Percentiles rank a stretch among this genome's conserved stretches.
Conservation (phyloP, 768 basidiomycete genomes). For the Sistotremastrum suecicum region DNA sequence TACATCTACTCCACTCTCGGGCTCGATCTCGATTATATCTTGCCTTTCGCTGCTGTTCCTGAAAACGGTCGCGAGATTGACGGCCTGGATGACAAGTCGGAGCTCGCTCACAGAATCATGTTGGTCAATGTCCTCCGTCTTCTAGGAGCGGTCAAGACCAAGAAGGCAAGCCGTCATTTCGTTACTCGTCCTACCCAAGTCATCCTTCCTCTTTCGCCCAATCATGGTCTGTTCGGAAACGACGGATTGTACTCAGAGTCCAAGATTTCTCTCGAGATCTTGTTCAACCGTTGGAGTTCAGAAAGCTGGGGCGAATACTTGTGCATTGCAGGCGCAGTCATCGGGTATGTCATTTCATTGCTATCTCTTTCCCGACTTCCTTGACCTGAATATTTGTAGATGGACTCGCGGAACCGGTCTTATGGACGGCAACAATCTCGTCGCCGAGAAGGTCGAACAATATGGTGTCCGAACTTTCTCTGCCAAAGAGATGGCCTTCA, state of each 20-base stretch:
- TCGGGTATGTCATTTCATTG: slow-evolving; percentile 49
- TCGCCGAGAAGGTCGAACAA: slow-evolving; percentile 86
- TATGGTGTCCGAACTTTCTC: slow-evolving; percentile 96
- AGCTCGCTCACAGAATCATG: slow-evolving; percentile 98
- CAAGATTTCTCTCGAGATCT: slow-evolving; percentile 93
- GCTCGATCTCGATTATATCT: slow-evolving; percentile 95
- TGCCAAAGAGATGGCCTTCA: slow-evolving; percentile 99
- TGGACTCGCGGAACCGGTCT: slow-evolving; percentile 98
- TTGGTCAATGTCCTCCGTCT: slow-evolving; percentile 92
- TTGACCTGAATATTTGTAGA: slow-evolving; percentile 22
- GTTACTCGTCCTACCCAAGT: slow-evolving; percentile 98
- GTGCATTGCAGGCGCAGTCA: slow-evolving; percentile 94
- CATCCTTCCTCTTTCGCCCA: slow-evolving; percentile 92
- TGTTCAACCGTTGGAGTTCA: slow-evolving; percentile 96
- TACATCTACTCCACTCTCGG: slow-evolving; percentile 94
- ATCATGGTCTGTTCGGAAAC: slow-evolving; percentile 95
- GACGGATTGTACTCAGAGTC: slow-evolving; percentile 97
- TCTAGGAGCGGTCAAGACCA: slow-evolving; percentile 92
- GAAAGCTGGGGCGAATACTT: slow-evolving; percentile 99
- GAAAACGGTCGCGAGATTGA: slow-evolving; percentile 99
- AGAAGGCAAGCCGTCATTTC: slow-evolving; percentile 94
- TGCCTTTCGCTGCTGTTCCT: slow-evolving; percentile 96
- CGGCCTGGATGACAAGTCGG: slow-evolving; percentile 90
- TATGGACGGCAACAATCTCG: slow-evolving; percentile 90
- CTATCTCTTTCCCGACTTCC: background rate